phyloP scores from a whole-genome alignment of 768 basidiomycete species.

The Kwoniella pini region DNA sequence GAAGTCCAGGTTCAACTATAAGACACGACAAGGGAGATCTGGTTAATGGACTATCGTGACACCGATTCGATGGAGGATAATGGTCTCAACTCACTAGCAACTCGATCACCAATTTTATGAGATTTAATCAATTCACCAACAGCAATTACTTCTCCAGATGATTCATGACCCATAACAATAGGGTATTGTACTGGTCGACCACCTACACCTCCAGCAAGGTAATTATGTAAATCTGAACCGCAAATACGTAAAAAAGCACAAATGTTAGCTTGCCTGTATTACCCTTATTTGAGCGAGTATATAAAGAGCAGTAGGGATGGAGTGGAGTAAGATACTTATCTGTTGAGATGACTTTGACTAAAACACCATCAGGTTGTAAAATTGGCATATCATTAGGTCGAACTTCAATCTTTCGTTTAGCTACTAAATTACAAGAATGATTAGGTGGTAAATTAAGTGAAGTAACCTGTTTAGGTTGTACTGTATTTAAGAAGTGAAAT shows the following conservation, averaged over 20 bases:
- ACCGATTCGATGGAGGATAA: no score
- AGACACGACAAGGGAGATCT: no score
- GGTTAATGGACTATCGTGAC: no score
- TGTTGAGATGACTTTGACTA: slow-evolving; percentile 48
- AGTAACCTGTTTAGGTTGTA: slow-evolving; percentile 38
- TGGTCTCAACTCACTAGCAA: slow-evolving; percentile 33
- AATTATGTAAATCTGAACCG: slow-evolving; percentile 46
- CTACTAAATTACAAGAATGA: slow-evolving; percentile 34
- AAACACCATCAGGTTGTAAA: slow-evolving; percentile 45
- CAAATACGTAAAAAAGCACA: slow-evolving; percentile 35
- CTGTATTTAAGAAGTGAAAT: slow-evolving; percentile 40
- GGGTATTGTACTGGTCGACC: slow-evolving; percentile 45
- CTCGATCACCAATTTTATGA: slow-evolving; percentile 47
- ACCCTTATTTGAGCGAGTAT: no score
- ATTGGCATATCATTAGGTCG: slow-evolving; percentile 37
- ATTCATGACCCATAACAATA: slow-evolving; percentile 47
- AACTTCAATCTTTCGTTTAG: slow-evolving; percentile 38
- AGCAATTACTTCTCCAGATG: slow-evolving; percentile 47
- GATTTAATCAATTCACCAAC: slow-evolving; percentile 43
- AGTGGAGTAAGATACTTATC: slow-evolving; percentile 26
- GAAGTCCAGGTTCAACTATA: slow-evolving; percentile 48
- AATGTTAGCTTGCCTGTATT: neutral
- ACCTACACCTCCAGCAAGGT: slow-evolving; percentile 43
- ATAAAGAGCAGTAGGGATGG: no score
- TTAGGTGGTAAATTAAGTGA: slow-evolving; percentile 38